Percentiles rank a stretch among this genome's conserved stretches.
phyloP scores from a whole-genome alignment of 2,329 filamentous ascomycete genomes.

The Tetracladium maxilliforme region DNA sequence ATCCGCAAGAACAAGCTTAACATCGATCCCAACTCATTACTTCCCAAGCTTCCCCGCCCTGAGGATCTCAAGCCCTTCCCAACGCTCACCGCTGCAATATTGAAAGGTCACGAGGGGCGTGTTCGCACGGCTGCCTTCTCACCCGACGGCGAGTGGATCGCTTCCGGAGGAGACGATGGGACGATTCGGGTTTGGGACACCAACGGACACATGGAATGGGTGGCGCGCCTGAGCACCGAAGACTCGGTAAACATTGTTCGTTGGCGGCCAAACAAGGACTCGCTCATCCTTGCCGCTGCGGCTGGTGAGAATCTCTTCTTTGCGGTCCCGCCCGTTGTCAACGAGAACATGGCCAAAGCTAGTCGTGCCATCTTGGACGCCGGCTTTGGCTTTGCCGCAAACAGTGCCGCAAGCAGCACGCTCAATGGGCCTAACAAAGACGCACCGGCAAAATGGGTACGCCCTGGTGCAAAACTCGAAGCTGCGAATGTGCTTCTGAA shows the following conservation, averaged over 20 bases:
- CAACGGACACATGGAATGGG: conserved; percentile 77
- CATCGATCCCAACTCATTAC: conserved; percentile 83
- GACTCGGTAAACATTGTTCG: conserved; percentile 72
- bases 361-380: conserved; percentile 68
- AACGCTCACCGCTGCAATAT: conserved; percentile 75
- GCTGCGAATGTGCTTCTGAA: conserved; percentile 68
- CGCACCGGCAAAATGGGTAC: conserved; percentile 67
- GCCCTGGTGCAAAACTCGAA: conserved; percentile 60
- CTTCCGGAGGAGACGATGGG: conserved; percentile 88
- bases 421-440: conserved; percentile 51
- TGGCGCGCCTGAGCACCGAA: conserved; percentile 60
- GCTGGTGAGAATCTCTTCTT: conserved; percentile 78
- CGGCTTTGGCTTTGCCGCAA: conserved; percentile 87
- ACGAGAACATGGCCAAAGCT: conserved; percentile 57
- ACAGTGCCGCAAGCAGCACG: conserved; percentile 36
- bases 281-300: conserved; percentile 69
- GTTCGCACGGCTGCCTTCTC: conserved; percentile 78
- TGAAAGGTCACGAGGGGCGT: conserved; percentile 75
- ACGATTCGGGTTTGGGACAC: conserved; percentile 87
- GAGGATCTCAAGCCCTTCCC: conserved; percentile 93
- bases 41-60: conserved; percentile 85
- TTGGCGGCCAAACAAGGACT: conserved; percentile 77
- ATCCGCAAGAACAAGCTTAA: conserved; percentile 89
- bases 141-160: conserved; percentile 71
- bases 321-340: conserved; percentile 58